phyloP scores from a whole-genome alignment of 1,284 basidiomycete genomes.

The Papiliotrema terrestris region DNA sequence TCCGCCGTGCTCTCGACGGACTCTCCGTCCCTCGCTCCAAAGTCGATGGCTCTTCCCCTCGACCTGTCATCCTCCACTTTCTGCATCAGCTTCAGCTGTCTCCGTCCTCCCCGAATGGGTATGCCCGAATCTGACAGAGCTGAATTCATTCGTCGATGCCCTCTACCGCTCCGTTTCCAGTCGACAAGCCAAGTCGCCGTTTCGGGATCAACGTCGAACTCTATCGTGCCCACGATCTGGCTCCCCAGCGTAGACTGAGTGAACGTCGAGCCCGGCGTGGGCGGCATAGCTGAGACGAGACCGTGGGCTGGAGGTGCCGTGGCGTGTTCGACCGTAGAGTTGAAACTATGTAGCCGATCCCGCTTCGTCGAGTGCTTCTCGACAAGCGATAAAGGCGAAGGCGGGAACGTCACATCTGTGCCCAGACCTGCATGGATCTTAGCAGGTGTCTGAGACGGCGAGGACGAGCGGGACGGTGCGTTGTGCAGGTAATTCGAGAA shows the following conservation, averaged over 20 bases:
- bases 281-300: constrained; percentile 12
- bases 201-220: constrained; percentile 44
- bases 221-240: constrained; percentile 42
- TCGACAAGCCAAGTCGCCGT: constrained; percentile 39
- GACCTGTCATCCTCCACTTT: constrained; percentile 26
- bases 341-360: background rate
- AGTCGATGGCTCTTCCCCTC: constrained; percentile 16
- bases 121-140: constrained; percentile 1
- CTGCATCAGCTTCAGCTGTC: constrained; percentile 30
- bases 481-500: constrained; percentile 22
- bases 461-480: constrained; percentile 13
- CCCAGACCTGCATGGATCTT: too few relatives aligned
- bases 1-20: background rate
- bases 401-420: too few relatives aligned
- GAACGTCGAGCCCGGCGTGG: constrained; percentile 22
- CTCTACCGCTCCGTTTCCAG: constrained; percentile 17
- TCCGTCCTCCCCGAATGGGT: background rate
- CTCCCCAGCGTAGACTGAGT: background rate
- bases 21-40: background rate
- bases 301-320: background rate
- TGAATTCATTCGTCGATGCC: constrained; percentile 7
- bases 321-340: background rate
- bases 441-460: constrained; percentile 23
- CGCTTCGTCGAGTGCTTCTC: background rate
- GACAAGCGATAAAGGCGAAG: constrained; percentile 5